A percentile compares a stretch with the other conserved stretches of the same genome.
These are phyloP conservation scores for Chara braunii DNA, from an alignment of 139 green algal genomes.

Conservation along the genomic window DNA sequence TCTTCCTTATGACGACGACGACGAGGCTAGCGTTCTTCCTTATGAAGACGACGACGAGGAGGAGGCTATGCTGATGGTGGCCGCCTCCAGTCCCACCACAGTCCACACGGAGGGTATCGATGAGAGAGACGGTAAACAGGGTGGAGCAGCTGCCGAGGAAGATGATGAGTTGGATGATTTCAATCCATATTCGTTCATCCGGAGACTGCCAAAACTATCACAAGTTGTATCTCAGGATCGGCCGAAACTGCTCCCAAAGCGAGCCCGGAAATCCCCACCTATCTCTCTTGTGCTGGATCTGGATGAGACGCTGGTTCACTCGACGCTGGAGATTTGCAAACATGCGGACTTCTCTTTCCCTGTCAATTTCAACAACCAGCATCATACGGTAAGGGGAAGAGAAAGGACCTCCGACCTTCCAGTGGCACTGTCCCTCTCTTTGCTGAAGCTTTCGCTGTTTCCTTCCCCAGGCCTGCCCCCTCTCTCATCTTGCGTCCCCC, in stretches of 20 bases:
- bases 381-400: constrained; percentile 52
- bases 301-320: constrained; percentile 46
- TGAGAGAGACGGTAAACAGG: not conserved
- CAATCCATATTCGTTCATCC: constrained; percentile 72
- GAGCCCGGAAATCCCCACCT: constrained; percentile 7
- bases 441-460: no score
- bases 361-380: constrained; percentile 55
- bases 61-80: no score
- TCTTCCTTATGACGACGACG: no score
- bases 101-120: no score
- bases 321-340: constrained; percentile 27
- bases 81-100: no score
- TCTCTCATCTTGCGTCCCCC: no score
- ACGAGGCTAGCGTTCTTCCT: no score
- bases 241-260: constrained; percentile 23
- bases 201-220: constrained; percentile 55
- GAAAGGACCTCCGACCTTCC: no score
- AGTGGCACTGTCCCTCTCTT: no score
- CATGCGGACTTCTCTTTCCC: constrained; percentile 64
- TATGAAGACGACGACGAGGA: no score
- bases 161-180: constrained; percentile 59
- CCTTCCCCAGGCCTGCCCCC: no score
- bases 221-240: constrained; percentile 37
- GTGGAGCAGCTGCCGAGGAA: constrained; percentile 29
- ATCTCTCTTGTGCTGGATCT: constrained; percentile 55